Conservation (phyloP, 345 rosid genomes). For the Erucastrum elatum region DNA sequence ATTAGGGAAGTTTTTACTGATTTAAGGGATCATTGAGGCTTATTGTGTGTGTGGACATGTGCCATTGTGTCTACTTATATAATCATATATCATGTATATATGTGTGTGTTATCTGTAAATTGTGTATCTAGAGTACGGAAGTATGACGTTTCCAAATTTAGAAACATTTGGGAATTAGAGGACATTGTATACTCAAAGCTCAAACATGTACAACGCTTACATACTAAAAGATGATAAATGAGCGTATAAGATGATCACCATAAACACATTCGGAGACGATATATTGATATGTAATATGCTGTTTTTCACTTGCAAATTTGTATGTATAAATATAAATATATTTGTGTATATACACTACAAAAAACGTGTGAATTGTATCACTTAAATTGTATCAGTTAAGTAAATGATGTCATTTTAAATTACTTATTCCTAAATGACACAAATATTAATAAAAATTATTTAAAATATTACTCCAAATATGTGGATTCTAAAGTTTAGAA, state of each 20-base stretch:
- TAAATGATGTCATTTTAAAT: no score
- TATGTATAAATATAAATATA: neutral
- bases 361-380: no score
- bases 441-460: neutral
- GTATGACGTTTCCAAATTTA: slow-evolving; percentile 14
- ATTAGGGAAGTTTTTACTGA: neutral
- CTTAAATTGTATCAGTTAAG: no score
- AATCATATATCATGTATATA: neutral
- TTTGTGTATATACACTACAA: neutral
- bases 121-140: neutral
- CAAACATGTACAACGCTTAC: neutral
- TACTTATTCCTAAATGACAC: no score
- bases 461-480: neutral
- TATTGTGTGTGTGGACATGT: slow-evolving; percentile 1
- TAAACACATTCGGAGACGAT: neutral
- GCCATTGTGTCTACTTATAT: neutral
- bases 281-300: neutral
- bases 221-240: slow-evolving; percentile 11
- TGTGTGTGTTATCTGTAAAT: neutral
- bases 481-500: neutral
- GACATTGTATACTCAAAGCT: slow-evolving; percentile 8
- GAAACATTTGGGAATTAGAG: slow-evolving; percentile 10
- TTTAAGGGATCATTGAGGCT: neutral
- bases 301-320: neutral
- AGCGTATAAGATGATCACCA: neutral